Conservation (phyloP, 352 stramenopile species). For the Phytophthora colocasiae region DNA sequence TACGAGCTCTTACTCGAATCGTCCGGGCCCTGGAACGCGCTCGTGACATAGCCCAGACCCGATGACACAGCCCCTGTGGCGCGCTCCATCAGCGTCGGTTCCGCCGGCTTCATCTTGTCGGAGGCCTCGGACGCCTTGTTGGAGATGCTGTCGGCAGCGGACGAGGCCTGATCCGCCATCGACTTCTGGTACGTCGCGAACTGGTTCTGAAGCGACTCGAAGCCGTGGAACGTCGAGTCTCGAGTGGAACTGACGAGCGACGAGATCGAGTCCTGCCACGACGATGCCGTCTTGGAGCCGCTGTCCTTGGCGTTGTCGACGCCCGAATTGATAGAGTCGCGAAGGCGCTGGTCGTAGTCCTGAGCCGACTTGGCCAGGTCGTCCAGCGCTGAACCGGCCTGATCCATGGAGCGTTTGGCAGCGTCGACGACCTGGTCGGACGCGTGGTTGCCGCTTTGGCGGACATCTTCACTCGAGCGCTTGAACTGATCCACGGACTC, state of each 20-base stretch:
- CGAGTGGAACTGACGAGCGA: conserved; percentile 37
- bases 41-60: too few relatives aligned
- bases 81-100: too few relatives aligned
- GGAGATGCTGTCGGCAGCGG: too few relatives aligned
- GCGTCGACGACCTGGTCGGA: too few relatives aligned
- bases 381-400: conserved; percentile 40
- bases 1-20: too few relatives aligned
- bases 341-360: conserved; percentile 30
- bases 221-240: conserved; percentile 47
- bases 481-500: conserved; percentile 33
- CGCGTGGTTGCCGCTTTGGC: too few relatives aligned
- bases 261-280: conserved; percentile 34
- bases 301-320: conserved; percentile 38
- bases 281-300: conserved; percentile 21
- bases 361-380: conserved; percentile 30
- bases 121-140: too few relatives aligned
- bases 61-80: too few relatives aligned
- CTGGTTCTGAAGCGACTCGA: conserved; percentile 49
- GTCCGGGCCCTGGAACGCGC: too few relatives aligned
- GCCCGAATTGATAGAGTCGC: conserved; percentile 23
- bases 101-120: too few relatives aligned
- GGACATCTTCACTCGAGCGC: too few relatives aligned
- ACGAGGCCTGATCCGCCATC: conserved; percentile 32
- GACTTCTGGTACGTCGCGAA: conserved; percentile 32
- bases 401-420: conserved; percentile 43